Evolutionary conservation across 495 filamentous ascomycete genomes (phyloP).

Genomic region (Staphylotrichum tortipilum): DNA sequence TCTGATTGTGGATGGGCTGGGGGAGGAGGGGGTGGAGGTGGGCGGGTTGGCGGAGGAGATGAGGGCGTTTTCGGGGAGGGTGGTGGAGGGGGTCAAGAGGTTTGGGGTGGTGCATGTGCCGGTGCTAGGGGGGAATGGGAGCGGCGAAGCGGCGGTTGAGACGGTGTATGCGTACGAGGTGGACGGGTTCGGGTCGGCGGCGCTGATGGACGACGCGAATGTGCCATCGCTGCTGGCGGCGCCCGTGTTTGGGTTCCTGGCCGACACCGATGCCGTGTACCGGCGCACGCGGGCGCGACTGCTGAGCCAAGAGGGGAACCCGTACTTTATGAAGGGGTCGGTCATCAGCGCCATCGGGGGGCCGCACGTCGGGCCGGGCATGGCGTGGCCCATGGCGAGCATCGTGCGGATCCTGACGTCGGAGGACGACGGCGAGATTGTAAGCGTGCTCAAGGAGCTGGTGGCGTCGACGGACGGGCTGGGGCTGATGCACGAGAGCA

Average conservation of each 20-base stretch:
- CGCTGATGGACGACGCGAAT: slow-evolving; percentile 57
- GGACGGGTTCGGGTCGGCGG: slow-evolving; percentile 47
- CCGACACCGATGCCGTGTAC: slow-evolving; percentile 37
- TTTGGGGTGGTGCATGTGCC: slow-evolving; percentile 37
- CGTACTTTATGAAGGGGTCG: slow-evolving; percentile 49
- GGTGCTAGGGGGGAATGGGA: slow-evolving; percentile 20
- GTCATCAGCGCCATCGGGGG: slow-evolving; percentile 48
- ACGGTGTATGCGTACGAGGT: slow-evolving; percentile 53
- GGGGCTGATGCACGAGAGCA: slow-evolving; percentile 54
- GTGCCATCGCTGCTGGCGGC: slow-evolving; percentile 48
- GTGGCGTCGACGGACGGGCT: slow-evolving; percentile 46
- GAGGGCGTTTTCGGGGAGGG: slow-evolving; percentile 34
- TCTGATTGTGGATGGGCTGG: slow-evolving; percentile 40
- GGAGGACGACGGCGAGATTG: slow-evolving; percentile 42
- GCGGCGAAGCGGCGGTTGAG: slow-evolving; percentile 15
- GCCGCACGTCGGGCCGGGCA: slow-evolving; percentile 48
- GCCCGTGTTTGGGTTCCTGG: slow-evolving; percentile 44
- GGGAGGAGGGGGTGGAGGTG: slow-evolving; percentile 11
- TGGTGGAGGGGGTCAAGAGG: slow-evolving; percentile 42
- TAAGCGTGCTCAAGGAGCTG: slow-evolving; percentile 36
- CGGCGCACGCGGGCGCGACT: slow-evolving; percentile 42
- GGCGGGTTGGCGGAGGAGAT: slow-evolving; percentile 39
- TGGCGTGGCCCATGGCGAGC: slow-evolving; percentile 50
- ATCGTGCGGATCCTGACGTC: slow-evolving; percentile 42
- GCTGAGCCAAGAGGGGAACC: slow-evolving; percentile 38